Base-by-base conservation (phyloP, 331 rosid species). In the Quercus lobata region DNA sequence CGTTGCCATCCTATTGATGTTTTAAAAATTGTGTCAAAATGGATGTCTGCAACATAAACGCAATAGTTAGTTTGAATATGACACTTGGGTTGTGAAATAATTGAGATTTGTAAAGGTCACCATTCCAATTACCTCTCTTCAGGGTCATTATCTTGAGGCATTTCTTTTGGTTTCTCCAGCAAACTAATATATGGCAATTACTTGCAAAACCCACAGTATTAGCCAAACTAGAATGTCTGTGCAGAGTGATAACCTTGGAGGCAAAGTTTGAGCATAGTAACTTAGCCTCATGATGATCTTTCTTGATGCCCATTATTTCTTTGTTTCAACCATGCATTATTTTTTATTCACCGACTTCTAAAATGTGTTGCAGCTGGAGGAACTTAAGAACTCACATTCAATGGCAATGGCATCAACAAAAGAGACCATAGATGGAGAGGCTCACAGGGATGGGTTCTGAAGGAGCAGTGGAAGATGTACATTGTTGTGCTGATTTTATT, bases 301-400 rank as follows among this genome's bases (percentile, higher is more conserved):
- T 69, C 19, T 6, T 35, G 32, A 29, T 63, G 70, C 68, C 60
- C 53, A 76, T 72, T 32, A 35, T 75, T 56, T 78, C 55, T 70
- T 69, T 58, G 54, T 69, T 76, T 60, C 27, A n/a, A 60, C 57
- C 58, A 57, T 63, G 5, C 73, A 63, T 53, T 61, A 71, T 27
- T 72, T 32, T 62, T 8, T n/a, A 24, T 32, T 72, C 61, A 75
- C 76, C 3, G 22, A 29, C 30, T 24, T 84, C 29, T 72, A 35
- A 83, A 27, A 62, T 77, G 65, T 79, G 60, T 75, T 83, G 75
- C 90, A 94, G 98, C 77, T 92, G 74, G 97, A 92, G 80, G 94
- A 88, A 78, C 80, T 88, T 66, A 91, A 86, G 84, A 82, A 65
- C 75, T 84, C 89, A 1, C 87, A 83, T 22, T 75, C 81, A 53